phyloP scores from a whole-genome alignment of 345 rosid genomes.

The Combretum micranthum region DNA sequence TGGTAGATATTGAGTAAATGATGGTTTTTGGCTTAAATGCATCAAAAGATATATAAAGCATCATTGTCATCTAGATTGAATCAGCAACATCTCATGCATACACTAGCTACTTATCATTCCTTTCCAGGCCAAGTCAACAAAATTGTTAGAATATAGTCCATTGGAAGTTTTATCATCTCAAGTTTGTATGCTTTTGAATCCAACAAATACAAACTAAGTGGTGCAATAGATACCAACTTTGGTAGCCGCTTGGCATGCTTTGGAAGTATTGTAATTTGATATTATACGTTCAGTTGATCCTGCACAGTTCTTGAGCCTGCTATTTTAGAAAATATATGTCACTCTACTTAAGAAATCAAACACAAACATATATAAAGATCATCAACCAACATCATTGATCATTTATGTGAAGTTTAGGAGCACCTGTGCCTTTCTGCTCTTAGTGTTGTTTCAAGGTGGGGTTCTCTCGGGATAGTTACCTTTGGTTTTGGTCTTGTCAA shows the following conservation, averaged over 20 bases:
- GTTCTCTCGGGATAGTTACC: constrained; percentile 51
- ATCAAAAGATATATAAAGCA: too few relatives aligned
- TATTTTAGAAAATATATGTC: constrained; percentile 13
- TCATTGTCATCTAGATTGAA: too few relatives aligned
- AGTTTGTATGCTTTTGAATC: too few relatives aligned
- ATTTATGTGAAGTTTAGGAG: not conserved
- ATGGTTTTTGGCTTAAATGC: too few relatives aligned
- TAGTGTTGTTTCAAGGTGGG: constrained; percentile 44
- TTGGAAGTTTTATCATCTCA: not conserved
- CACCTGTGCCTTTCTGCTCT: constrained; percentile 50
- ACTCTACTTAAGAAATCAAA: not conserved
- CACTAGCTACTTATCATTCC: too few relatives aligned
- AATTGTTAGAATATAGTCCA: too few relatives aligned
- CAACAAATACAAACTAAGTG: not conserved
- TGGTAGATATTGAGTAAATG: too few relatives aligned
- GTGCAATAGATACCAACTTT: constrained; percentile 30
- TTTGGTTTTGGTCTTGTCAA: constrained; percentile 16
- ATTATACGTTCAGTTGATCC: constrained; percentile 21
- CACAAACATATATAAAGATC: not conserved
- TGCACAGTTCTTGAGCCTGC: constrained; percentile 32
- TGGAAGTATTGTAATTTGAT: constrained; percentile 20
- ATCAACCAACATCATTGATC: not conserved
- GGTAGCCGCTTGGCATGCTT: constrained; percentile 37
- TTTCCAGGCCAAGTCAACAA: too few relatives aligned
- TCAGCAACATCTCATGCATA: too few relatives aligned